A percentile compares a stretch with the other conserved stretches of the same genome.
phyloP scores from a whole-genome alignment of 2,329 filamentous ascomycete genomes.

The Alternaria burnsii region DNA sequence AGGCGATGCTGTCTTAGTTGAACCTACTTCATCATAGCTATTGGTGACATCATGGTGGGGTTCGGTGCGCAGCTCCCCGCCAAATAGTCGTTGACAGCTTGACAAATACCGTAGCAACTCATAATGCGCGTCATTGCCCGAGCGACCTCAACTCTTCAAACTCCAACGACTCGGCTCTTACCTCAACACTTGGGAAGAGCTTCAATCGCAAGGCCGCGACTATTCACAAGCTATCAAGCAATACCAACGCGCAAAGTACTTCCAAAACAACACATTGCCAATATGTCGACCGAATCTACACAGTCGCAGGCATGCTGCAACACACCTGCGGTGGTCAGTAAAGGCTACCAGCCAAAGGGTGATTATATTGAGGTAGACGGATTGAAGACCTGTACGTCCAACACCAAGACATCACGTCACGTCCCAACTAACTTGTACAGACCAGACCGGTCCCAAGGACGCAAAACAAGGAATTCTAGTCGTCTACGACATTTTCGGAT shows the following conservation, averaged over 20 bases:
- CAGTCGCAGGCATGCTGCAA: constrained; percentile 56
- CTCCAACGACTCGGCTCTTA: constrained; percentile 10
- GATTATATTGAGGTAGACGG: constrained; percentile 67
- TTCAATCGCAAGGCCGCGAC: constrained; percentile 21
- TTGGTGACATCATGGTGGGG: constrained; percentile 33
- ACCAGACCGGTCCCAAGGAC: constrained; percentile 64
- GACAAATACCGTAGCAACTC: constrained; percentile 24
- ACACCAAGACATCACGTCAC: neutral
- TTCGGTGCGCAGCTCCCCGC: constrained; percentile 19
- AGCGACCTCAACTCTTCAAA: constrained; percentile 16
- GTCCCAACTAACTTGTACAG: constrained; percentile 38
- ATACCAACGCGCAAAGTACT: neutral
- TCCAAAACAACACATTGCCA: constrained; percentile 22
- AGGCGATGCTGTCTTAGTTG: neutral
- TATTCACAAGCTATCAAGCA: neutral
- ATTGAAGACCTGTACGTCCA: constrained; percentile 65
- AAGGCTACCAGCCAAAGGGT: constrained; percentile 66
- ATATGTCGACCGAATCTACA: constrained; percentile 48
- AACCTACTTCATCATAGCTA: neutral
- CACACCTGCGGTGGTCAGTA: constrained; percentile 58
- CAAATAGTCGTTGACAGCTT: constrained; percentile 14
- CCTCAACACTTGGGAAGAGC: constrained; percentile 5
- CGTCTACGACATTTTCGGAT: constrained; percentile 71
- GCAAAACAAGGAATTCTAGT: constrained; percentile 67
- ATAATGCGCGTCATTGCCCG: constrained; percentile 26